phyloP scores from a whole-genome alignment of 768 basidiomycete species.

The Austroboletus festivus region DNA sequence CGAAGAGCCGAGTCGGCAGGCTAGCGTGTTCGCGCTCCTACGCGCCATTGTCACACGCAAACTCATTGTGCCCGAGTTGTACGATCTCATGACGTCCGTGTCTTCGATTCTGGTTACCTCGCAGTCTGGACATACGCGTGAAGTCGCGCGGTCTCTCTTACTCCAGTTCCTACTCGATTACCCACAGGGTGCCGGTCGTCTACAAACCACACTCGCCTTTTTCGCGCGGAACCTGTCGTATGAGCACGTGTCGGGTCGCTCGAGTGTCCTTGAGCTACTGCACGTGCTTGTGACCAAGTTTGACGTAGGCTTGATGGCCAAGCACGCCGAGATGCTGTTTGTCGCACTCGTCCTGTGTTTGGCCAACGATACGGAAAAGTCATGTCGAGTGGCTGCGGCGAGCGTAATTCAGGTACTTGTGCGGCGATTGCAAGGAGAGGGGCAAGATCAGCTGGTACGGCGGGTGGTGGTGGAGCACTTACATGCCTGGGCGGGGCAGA shows the following conservation, averaged over 20 bases:
- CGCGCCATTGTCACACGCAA: slow-evolving; percentile 88
- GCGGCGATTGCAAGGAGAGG: slow-evolving; percentile 58
- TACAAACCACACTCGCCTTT: slow-evolving; percentile 86
- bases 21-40: slow-evolving; percentile 81
- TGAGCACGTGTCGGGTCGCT: slow-evolving; percentile 82
- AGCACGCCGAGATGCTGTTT: slow-evolving; percentile 87
- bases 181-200: slow-evolving; percentile 89
- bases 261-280: slow-evolving; percentile 94
- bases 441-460: slow-evolving; percentile 46
- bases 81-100: slow-evolving; percentile 93
- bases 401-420: slow-evolving; percentile 79
- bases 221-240: slow-evolving; percentile 91
- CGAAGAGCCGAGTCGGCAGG: slow-evolving; percentile 85
- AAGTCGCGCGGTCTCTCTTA: slow-evolving; percentile 82
- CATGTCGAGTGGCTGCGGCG: slow-evolving; percentile 87
- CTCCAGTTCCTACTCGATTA: slow-evolving; percentile 97
- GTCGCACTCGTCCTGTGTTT: slow-evolving; percentile 88
- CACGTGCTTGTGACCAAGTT: slow-evolving; percentile 83
- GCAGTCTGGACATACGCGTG: slow-evolving; percentile 88
- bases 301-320: slow-evolving; percentile 63
- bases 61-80: slow-evolving; percentile 93
- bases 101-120: slow-evolving; percentile 91
- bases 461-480: slow-evolving; percentile 63
- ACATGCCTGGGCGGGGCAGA: slow-evolving; percentile 74
- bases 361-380: slow-evolving; percentile 89